Evolutionary conservation across 2,329 filamentous ascomycete genomes (phyloP).

Genomic region (Cryphonectria parasitica): DNA sequence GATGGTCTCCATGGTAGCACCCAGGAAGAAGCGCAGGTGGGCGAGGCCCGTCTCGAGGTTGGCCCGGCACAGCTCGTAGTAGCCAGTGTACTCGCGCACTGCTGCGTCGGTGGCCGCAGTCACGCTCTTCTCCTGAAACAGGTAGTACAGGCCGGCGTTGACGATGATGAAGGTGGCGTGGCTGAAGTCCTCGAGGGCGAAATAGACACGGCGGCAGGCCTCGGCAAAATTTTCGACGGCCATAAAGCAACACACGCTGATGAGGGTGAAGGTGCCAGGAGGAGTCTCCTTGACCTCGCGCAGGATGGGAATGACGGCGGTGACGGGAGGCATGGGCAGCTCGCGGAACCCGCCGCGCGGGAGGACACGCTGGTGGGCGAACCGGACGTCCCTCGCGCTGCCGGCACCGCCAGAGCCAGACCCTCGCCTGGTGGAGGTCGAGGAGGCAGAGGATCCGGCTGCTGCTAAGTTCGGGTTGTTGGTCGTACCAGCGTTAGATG

Average conservation of each 20-base stretch:
- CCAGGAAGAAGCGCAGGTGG: slow-evolving; percentile 59
- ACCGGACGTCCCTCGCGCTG: slow-evolving; percentile 45
- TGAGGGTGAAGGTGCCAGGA: slow-evolving; percentile 53
- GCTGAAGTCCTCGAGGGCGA: slow-evolving; percentile 51
- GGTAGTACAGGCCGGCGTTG: slow-evolving; percentile 53
- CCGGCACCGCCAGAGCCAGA: slow-evolving; percentile 1
- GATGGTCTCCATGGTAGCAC: slow-evolving; percentile 57
- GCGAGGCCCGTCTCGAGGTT: slow-evolving; percentile 56
- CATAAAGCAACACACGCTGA: slow-evolving; percentile 49
- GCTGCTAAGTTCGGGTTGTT: background rate
- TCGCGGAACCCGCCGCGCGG: slow-evolving; percentile 53
- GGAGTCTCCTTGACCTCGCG: slow-evolving; percentile 53
- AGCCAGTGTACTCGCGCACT: slow-evolving; percentile 42
- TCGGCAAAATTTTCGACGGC: slow-evolving; percentile 54
- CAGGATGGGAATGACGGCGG: slow-evolving; percentile 52
- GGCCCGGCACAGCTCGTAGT: slow-evolving; percentile 47
- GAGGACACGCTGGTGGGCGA: slow-evolving; percentile 50
- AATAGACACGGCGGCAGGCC: slow-evolving; percentile 48
- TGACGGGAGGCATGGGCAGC: slow-evolving; percentile 58
- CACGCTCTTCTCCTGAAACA: slow-evolving; percentile 52
- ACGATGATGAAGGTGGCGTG: slow-evolving; percentile 56
- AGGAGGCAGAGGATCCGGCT: background rate
- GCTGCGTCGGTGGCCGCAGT: slow-evolving; percentile 35
- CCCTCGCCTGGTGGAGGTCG: slow-evolving; percentile 1
- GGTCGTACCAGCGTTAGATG: background rate